Evolutionary conservation across 2,329 filamentous ascomycete genomes (phyloP), one percentile per base, ranked within the genome.

Genomic region (Penicillium sp.): DNA sequence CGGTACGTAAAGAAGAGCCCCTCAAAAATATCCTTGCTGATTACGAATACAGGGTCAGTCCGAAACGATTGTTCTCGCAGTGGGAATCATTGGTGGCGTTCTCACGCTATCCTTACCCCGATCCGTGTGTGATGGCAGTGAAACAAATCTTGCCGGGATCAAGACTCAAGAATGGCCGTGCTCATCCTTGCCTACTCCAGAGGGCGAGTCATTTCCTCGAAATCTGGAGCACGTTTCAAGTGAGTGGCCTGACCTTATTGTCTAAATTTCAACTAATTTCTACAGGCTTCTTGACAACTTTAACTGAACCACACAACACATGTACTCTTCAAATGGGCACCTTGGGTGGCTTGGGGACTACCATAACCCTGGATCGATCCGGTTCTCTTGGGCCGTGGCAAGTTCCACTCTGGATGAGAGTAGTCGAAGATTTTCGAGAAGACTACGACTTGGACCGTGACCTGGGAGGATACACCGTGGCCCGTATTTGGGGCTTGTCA

Each of bases 401-500:
- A n/a, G 18, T 52, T 37, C 62, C 67, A 15, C 56, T 63, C 15
- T 75, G 73, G 72, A 67, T 61, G 42, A 63, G 62, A 11, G 53
- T 67, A 20, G 45, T 74, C 15, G 70, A 73, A 33, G 62, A 64
- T 6, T 63, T 69, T 37, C 67, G 71, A n/a, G 72, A 72, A 25
- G 67, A 67, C 29, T 86, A 81, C 65, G 79, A 81, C 58, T 71
- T 77, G 3, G 73, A 79, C 35, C 73, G 79, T 43, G 78, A 81
- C 47, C 72, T 85, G 2, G 77, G 76, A 22, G 79, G 79, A 6
- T 70, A 80, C 49, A 75, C 78, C 7, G 68, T 76, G n/a, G 74
- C 78, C 6, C 79, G 79, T 57, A 74, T 79, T 7, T 85, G 82
- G 79, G 84, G 84, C 2, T 69, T 85, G 6, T 75, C 78, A 11